phyloP scores from a whole-genome alignment of 805 yeast species.

The Wickerhamomyces bovis region DNA sequence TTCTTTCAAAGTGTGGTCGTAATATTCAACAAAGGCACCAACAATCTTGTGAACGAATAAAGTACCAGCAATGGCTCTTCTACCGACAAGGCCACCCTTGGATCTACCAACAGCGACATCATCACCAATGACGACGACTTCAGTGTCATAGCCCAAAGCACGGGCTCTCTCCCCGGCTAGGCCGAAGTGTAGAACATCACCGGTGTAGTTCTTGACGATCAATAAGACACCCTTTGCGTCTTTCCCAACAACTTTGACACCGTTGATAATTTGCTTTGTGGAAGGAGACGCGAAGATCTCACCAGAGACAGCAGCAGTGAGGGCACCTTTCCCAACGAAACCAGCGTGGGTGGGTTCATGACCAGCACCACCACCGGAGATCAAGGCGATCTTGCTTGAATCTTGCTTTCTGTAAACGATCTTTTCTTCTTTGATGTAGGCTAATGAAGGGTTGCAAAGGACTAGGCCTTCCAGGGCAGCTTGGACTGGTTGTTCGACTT shows the following conservation, averaged over 20 bases:
- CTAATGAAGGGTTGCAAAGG: conserved; percentile 31
- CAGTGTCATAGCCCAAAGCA: conserved; percentile 66
- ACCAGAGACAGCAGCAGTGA: conserved; percentile 88
- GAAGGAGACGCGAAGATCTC: conserved; percentile 91
- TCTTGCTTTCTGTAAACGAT: conserved; percentile 28
- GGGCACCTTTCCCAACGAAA: conserved; percentile 75
- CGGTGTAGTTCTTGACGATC: conserved; percentile 89
- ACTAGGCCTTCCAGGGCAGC: conserved; percentile 34
- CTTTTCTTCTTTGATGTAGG: conserved; percentile 32
- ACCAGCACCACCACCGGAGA: conserved; percentile 94
- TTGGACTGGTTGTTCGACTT: conserved; percentile 31
- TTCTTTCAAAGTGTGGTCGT: conserved; percentile 39
- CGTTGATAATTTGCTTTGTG: conserved; percentile 79
- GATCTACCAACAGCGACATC: conserved; percentile 92
- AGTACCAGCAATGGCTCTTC: conserved; percentile 93
- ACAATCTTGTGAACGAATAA: conserved; percentile 77
- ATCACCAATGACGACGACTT: conserved; percentile 76
- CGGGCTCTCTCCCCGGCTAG: conserved; percentile 85
- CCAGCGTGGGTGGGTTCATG: conserved; percentile 96
- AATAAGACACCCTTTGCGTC: conserved; percentile 63
- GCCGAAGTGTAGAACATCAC: conserved; percentile 90
- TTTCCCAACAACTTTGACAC: conserved; percentile 37
- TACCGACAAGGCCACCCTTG: conserved; percentile 87
- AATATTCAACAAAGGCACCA: conserved; percentile 61
- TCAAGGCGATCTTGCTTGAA: conserved; percentile 54